Evolutionary conservation across 768 basidiomycete genomes (phyloP).

Genomic region (Russula vinacea): DNA sequence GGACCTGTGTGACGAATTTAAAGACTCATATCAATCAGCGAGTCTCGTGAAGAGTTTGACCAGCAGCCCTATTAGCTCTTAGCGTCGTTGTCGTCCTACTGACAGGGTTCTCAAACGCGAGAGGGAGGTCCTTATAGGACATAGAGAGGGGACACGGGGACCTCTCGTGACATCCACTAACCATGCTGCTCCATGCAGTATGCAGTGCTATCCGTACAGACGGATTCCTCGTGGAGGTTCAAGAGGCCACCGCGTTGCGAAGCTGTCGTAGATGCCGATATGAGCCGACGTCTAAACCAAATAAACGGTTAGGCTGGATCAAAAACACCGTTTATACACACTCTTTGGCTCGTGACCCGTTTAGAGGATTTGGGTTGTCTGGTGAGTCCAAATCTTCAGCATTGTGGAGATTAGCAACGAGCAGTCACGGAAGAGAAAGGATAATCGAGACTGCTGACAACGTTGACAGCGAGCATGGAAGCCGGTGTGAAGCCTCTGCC

Average conservation of each 20-base stretch:
- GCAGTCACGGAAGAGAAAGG: background rate
- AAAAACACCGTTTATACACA: background rate
- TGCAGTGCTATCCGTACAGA: constrained; percentile 10
- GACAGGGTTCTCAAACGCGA: background rate
- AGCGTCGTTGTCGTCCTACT: background rate
- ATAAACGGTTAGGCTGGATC: constrained; percentile 7
- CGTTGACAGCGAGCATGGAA: too few species aligned
- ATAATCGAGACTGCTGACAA: too few species aligned
- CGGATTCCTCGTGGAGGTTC: constrained; percentile 13
- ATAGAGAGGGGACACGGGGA: background rate
- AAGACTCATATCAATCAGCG: background rate
- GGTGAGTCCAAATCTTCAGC: background rate
- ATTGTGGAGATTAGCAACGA: background rate
- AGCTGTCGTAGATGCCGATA: background rate
- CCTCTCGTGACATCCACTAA: background rate
- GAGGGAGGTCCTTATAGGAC: background rate
- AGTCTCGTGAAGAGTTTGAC: background rate
- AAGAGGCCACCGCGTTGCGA: constrained; percentile 5
- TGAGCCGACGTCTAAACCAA: background rate
- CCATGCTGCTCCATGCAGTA: background rate
- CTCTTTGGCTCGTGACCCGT: background rate
- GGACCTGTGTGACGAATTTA: background rate
- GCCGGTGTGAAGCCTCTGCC: background rate
- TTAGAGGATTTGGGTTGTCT: background rate
- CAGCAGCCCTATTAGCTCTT: background rate